Percentiles rank a stretch among this genome's conserved stretches.
Evolutionary conservation across 441 rosid species (phyloP).

Genomic region (Pelargonium australe): DNA sequence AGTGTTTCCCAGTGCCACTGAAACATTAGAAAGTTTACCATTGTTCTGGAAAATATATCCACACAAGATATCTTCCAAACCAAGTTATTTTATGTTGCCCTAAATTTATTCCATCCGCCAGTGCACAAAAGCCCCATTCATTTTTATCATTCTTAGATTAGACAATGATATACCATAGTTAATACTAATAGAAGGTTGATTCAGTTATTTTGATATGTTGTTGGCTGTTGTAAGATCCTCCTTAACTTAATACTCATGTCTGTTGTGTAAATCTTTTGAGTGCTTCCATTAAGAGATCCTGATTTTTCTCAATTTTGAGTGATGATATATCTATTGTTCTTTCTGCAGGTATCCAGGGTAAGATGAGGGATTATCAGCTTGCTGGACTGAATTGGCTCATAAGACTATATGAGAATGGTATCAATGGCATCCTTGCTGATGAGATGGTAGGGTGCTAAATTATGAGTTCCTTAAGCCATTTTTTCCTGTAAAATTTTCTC

Average conservation of each 20-base stretch:
- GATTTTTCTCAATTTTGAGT: background rate
- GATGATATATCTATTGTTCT: slow-evolving; percentile 2
- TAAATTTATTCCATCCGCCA: background rate
- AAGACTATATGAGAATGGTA: slow-evolving; percentile 94
- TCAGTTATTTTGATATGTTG: background rate
- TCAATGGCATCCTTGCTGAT: slow-evolving; percentile 97
- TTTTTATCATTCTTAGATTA: background rate
- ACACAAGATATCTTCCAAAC: background rate
- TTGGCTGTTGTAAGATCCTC: background rate
- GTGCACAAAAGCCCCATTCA: background rate
- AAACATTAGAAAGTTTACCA: background rate
- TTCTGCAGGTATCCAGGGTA: slow-evolving; percentile 84
- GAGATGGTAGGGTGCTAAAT: slow-evolving; percentile 56
- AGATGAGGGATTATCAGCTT: slow-evolving; percentile 96
- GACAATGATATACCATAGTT: background rate
- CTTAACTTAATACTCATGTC: background rate
- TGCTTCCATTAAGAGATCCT: background rate
- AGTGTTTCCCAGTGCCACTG: background rate
- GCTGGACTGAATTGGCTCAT: slow-evolving; percentile 98
- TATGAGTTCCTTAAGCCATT: background rate
- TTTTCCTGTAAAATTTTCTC: background rate
- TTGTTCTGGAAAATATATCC: background rate
- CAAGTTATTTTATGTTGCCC: background rate
- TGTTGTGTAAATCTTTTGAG: background rate
- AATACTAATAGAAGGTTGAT: background rate